phyloP scores from a whole-genome alignment of 2,329 filamentous ascomycete genomes.

The Apiospora malaysiana region DNA sequence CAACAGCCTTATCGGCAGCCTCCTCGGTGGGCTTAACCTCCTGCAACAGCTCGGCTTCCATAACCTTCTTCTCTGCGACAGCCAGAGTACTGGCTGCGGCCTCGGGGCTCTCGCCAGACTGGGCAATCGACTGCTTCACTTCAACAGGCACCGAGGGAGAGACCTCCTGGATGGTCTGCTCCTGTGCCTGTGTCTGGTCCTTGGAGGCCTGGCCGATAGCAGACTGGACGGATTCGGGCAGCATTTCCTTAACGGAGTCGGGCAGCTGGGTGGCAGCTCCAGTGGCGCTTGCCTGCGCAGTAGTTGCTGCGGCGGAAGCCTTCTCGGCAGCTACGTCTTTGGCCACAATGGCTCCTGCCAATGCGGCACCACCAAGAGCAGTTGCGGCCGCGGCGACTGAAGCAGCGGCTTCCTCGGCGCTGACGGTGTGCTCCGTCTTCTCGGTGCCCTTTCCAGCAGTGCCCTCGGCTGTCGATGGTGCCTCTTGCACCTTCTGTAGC shows the following conservation, averaged over 20 bases:
- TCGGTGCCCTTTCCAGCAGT: conserved; percentile 57
- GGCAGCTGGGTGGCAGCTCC: conserved; percentile 54
- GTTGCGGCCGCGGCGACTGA: conserved; percentile 49
- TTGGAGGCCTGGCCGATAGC: conserved; percentile 47
- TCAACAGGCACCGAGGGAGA: conserved; percentile 59
- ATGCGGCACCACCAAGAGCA: conserved; percentile 44
- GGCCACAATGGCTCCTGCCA: conserved; percentile 43
- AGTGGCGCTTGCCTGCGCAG: conserved; percentile 34
- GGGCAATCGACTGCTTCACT: conserved; percentile 63
- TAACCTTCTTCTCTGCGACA: conserved; percentile 75
- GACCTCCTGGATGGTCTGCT: conserved; percentile 49
- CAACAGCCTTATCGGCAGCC: conserved; percentile 30
- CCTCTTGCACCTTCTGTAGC: conserved; percentile 68
- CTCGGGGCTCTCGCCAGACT: conserved; percentile 69
- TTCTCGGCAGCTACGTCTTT: conserved; percentile 49
- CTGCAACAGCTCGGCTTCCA: conserved; percentile 76
- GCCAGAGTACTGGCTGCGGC: conserved; percentile 71
- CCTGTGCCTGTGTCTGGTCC: conserved; percentile 38
- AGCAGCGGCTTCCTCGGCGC: conserved; percentile 48
- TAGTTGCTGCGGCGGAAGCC: conserved; percentile 45
- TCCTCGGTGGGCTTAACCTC: conserved; percentile 55
- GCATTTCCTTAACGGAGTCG: conserved; percentile 56
- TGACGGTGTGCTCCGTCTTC: conserved; percentile 55
- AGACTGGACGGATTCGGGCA: conserved; percentile 57
- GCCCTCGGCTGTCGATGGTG: conserved; percentile 62